phyloP scores from a whole-genome alignment of 768 basidiomycete species.

The Leucosporidium yakuticum region DNA sequence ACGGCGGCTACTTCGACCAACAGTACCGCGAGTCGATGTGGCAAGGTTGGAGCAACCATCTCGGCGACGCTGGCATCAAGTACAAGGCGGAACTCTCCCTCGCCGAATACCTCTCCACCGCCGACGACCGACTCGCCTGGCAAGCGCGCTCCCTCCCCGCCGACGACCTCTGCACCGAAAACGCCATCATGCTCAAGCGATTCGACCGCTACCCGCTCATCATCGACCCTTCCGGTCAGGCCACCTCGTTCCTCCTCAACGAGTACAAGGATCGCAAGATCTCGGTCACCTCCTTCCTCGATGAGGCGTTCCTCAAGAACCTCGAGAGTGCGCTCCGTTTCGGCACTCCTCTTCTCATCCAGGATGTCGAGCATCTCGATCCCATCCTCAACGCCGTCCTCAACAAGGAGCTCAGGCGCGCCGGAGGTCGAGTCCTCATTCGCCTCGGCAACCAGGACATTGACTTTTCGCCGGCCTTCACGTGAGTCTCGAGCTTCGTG shows the following conservation, averaged over 20 bases:
- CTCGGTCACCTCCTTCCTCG: conserved; percentile 95
- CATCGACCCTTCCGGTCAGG: conserved; percentile 96
- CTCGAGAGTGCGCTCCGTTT: conserved; percentile 98
- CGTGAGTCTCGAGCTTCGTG: conserved; percentile 39
- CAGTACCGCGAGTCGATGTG: conserved; percentile 95
- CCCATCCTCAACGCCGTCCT: conserved; percentile 95
- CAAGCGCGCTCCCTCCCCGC: conserved; percentile 92
- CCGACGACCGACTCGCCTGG: conserved; percentile 92
- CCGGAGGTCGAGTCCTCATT: conserved; percentile 94
- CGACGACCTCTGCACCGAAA: conserved; percentile 92
- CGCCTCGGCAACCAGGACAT: conserved; percentile 96
- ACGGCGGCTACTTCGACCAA: conserved; percentile 97
- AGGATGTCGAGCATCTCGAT: conserved; percentile 95
- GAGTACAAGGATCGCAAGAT: conserved; percentile 96
- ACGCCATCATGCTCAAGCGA: conserved; percentile 98
- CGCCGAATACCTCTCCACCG: conserved; percentile 92
- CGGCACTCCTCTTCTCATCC: conserved; percentile 92
- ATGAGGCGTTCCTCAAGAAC: conserved; percentile 97
- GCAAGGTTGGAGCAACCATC: conserved; percentile 88
- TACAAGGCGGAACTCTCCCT: conserved; percentile 88
- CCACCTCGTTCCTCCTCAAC: conserved; percentile 85
- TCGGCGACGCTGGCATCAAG: conserved; percentile 79
- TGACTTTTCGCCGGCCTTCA: conserved; percentile 99
- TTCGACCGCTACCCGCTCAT: conserved; percentile 97
- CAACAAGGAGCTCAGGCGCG: conserved; percentile 91